Evolutionary conservation across 2,329 filamentous ascomycete genomes (phyloP).

Genomic region (Phialocephala sp.): DNA sequence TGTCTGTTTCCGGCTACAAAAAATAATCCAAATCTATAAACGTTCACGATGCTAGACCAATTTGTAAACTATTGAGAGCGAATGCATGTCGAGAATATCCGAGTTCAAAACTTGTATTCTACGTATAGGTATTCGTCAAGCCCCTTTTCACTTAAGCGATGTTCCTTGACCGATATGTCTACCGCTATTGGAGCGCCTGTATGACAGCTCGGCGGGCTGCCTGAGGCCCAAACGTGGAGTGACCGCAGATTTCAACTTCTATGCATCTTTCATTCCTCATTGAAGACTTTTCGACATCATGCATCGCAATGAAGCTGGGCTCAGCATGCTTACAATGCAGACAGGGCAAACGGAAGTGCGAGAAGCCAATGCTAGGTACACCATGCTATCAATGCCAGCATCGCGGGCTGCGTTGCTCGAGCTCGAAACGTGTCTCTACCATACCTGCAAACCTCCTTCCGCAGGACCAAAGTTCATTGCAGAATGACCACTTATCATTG

Average conservation of each 20-base stretch:
- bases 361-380: constrained; percentile 12
- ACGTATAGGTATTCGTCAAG: not conserved
- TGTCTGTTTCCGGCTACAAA: no score
- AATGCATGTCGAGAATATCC: no score
- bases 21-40: no score
- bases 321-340: constrained; percentile 34
- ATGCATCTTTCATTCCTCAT: not conserved
- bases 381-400: constrained; percentile 31
- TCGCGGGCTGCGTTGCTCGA: constrained; percentile 27
- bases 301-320: constrained; percentile 11
- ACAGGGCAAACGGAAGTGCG: constrained; percentile 31
- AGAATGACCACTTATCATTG: not conserved
- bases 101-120: no score
- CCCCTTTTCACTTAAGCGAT: constrained; percentile 3
- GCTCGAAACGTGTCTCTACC: not conserved
- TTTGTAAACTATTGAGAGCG: no score
- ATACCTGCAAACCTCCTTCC: not conserved
- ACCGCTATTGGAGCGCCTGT: not conserved
- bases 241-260: not conserved
- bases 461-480: not conserved
- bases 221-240: not conserved
- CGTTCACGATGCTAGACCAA: no score
- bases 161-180: not conserved
- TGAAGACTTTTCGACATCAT: not conserved
- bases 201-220: not conserved